Percentiles rank a stretch among this genome's conserved stretches.
phyloP scores from a whole-genome alignment of 306 rosid species.

The Dryas alaskensis region DNA sequence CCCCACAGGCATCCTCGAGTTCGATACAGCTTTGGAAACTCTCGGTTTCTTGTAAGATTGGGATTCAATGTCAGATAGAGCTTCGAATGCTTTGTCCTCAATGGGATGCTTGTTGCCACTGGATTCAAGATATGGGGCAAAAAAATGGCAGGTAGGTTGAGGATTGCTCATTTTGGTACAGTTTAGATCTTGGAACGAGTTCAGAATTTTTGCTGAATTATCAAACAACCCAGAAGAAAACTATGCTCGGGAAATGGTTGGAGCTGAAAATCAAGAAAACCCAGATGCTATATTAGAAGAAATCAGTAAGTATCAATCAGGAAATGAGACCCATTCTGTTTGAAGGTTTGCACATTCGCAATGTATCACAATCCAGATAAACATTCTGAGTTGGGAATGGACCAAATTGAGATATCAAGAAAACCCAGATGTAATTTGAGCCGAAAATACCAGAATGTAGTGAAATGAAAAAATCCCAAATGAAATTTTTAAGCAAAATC shows the following conservation, averaged over 20 bases:
- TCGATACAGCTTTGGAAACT: not conserved
- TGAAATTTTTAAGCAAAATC: not conserved
- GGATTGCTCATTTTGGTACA: conserved; percentile 2
- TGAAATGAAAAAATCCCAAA: not conserved
- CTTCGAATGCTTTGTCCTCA: not conserved
- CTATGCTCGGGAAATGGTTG: not conserved
- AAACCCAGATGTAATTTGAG: not conserved
- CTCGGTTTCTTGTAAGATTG: conserved; percentile 17
- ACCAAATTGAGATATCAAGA: not conserved
- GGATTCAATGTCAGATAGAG: not conserved
- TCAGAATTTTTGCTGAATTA: not conserved
- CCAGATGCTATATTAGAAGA: not conserved
- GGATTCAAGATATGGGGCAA: not conserved
- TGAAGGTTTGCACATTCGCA: not conserved
- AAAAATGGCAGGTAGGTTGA: not conserved
- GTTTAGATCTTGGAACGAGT: not conserved
- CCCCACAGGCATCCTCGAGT: not conserved
- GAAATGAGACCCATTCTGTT: not conserved
- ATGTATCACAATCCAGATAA: not conserved
- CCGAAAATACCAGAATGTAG: not conserved
- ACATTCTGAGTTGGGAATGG: not conserved
- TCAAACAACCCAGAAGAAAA: conserved; percentile 2
- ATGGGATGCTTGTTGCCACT: not conserved
- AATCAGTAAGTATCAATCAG: not conserved
- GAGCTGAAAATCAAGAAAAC: not conserved